Conservation (phyloP, 352 stramenopile genomes). For the Phytophthora brassicae region DNA sequence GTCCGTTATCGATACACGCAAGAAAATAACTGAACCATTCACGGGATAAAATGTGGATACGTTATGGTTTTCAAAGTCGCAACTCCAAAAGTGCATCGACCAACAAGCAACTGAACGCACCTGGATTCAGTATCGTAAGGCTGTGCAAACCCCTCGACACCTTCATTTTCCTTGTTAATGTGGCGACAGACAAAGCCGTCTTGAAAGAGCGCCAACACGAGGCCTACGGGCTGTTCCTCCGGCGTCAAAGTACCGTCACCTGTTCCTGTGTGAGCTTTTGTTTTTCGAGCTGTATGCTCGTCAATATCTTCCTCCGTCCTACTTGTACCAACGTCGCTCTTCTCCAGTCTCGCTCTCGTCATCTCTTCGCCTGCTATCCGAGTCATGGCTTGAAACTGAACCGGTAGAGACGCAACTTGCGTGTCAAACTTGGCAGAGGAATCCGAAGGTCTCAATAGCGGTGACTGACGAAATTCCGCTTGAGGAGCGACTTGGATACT, state of each 20-base stretch:
- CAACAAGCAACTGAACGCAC: conserved; percentile 28
- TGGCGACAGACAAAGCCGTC: conserved; percentile 74
- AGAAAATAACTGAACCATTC: conserved; percentile 57
- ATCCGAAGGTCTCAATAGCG: neutral
- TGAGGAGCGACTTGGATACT: conserved; percentile 1
- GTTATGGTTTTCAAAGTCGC: conserved; percentile 14
- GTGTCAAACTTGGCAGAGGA: conserved; percentile 26
- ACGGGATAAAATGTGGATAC: conserved; percentile 15
- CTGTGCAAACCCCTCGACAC: conserved; percentile 68
- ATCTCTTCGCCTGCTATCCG: conserved; percentile 10
- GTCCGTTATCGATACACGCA: conserved; percentile 51
- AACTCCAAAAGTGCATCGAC: neutral
- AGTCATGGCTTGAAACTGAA: conserved; percentile 23
- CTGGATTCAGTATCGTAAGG: conserved; percentile 70
- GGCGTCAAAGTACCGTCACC: neutral
- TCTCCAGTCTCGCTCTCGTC: neutral
- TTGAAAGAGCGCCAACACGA: conserved; percentile 63
- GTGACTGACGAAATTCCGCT: conserved; percentile 1
- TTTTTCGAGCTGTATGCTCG: neutral
- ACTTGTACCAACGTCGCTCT: too few species aligned
- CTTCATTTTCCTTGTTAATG: conserved; percentile 48
- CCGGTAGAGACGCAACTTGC: conserved; percentile 25
- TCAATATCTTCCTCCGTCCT: neutral
- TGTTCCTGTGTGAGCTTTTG: conserved; percentile 1
- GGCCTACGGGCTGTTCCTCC: conserved; percentile 13